These are phyloP conservation scores for Aspergillus costaricaensis DNA, from an alignment of 2,329 filamentous ascomycete genomes.

Conservation along the genomic window DNA sequence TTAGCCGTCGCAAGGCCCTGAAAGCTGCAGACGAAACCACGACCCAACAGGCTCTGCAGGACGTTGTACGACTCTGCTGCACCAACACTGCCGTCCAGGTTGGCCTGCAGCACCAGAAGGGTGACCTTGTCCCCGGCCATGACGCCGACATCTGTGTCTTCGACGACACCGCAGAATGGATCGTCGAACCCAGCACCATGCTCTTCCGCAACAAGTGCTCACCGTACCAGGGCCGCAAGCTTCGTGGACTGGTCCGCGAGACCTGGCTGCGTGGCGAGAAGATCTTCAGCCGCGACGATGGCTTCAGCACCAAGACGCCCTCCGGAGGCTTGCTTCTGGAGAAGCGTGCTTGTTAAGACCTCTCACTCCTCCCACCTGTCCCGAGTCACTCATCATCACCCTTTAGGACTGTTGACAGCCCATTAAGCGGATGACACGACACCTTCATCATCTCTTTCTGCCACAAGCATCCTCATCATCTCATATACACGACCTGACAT, in stretches of 20 bases:
- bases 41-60: slow-evolving; percentile 62
- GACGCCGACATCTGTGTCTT: slow-evolving; percentile 93
- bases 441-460: neutral
- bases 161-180: slow-evolving; percentile 78
- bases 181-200: slow-evolving; percentile 75
- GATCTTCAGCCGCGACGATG: slow-evolving; percentile 69
- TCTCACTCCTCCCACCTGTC: neutral
- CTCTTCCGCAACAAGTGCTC: slow-evolving; percentile 92
- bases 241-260: slow-evolving; percentile 77
- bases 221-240: slow-evolving; percentile 79
- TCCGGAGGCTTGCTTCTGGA: slow-evolving; percentile 44
- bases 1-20: slow-evolving; percentile 60
- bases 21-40: slow-evolving; percentile 42
- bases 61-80: slow-evolving; percentile 84
- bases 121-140: slow-evolving; percentile 75
- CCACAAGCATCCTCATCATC: neutral
- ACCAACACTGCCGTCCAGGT: slow-evolving; percentile 86
- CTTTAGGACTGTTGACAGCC: neutral
- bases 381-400: neutral
- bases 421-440: neutral
- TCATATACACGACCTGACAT: neutral
- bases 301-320: slow-evolving; percentile 41
- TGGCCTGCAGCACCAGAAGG: slow-evolving; percentile 77
- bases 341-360: slow-evolving; percentile 34
- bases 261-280: slow-evolving; percentile 79